Evolutionary conservation across 202 grass and related monocot genomes (phyloP).

Genomic region (Panicum virgatum): DNA sequence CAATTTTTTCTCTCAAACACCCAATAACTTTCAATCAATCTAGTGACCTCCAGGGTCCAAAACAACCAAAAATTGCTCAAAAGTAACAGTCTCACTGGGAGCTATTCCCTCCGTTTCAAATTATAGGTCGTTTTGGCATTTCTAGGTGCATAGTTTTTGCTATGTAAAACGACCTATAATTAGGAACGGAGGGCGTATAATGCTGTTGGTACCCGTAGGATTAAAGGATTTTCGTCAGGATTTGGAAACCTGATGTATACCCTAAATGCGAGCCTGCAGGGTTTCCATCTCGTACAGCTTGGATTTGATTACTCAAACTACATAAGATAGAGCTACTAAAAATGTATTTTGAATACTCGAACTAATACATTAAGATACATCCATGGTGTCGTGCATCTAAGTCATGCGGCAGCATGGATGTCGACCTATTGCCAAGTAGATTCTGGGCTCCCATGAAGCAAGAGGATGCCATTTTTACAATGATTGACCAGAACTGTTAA

Average conservation of each 20-base stretch:
- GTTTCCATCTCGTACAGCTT: constrained; percentile 30
- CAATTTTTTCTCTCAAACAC: constrained; percentile 1
- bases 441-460: neutral
- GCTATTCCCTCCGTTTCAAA: too few relatives aligned
- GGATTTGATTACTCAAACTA: constrained; percentile 3
- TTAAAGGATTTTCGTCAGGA: neutral
- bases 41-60: neutral
- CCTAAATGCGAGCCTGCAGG: constrained; percentile 2
- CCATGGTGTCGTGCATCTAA: neutral
- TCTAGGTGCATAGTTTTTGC: too few relatives aligned
- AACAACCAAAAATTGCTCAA: neutral
- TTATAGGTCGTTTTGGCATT: too few relatives aligned
- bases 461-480: neutral
- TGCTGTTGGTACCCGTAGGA: neutral
- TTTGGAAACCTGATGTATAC: neutral
- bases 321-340: constrained; percentile 2
- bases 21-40: neutral
- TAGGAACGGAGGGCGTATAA: too few relatives aligned
- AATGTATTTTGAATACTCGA: neutral
- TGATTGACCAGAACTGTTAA: constrained; percentile 13
- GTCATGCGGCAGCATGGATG: neutral
- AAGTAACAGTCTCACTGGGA: neutral
- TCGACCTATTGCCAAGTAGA: neutral
- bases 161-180: too few relatives aligned
- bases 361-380: neutral